Base-by-base conservation (phyloP, 805 yeast genomes). In the Komagataella pastoris region DNA sequence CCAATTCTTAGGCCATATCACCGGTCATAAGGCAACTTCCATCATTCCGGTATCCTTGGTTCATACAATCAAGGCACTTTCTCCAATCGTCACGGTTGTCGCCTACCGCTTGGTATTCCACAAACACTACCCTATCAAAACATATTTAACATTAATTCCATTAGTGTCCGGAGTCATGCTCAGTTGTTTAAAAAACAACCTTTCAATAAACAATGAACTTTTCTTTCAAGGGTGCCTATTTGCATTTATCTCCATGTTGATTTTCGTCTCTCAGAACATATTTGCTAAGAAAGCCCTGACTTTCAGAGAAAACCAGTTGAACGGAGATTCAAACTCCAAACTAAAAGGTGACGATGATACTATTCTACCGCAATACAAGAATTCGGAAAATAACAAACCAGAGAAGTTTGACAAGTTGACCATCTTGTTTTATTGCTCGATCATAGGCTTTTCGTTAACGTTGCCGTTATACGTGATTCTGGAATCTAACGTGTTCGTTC, bases 21-120 rank as follows among this genome's bases (percentile, higher is more conserved):
- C 95, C 12, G 80, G 95, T 6, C 97, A 90, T 64, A 85, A 86
- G 62, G 91, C 98, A n/a, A 89, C 97, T 2, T 77, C 90, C 2
- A 66, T 86, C 54, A 87, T 93, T 50, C 97, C 97, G 0, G 97
- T 93, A n/a, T 86, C 97, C 4, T 69, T 90, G 56, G 97, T 93
- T 18, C 97, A 91, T 65, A 89, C 97, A 7, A 82, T 91, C 58
- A 93, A 93, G 69, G 93, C 97, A 1, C 71, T 91, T 44, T 83
- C 95, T 36, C 99, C 99, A 2, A 72, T 91, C 23, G 78, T 88
- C 49, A 91, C 98, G 0, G 97, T 93, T 10, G 65, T 80, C 30
- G 86, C 87, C 47, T 89, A 89, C 67, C 73, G 85, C 56, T 54
- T 81, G 10, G 51, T 83, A 44, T 85, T 83, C 61, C 71, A 75